These are phyloP conservation scores for Fibroporia radiculosa DNA, from an alignment of 768 basidiomycete genomes.

Conservation along the genomic window DNA sequence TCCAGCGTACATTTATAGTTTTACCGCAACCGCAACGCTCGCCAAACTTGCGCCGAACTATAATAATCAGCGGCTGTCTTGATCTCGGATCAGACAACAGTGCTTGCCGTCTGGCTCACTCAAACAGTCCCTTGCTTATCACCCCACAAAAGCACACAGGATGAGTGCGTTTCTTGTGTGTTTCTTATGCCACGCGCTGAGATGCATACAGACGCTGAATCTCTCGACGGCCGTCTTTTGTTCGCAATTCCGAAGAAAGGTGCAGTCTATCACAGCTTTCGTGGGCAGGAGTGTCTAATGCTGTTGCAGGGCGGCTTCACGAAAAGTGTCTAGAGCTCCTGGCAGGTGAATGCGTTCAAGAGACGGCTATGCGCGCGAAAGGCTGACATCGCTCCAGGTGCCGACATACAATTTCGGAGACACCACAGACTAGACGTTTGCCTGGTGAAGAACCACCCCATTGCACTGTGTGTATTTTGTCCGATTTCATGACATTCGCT, in stretches of 20 bases:
- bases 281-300: background rate
- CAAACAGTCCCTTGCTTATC: too few species aligned
- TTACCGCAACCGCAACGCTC: too few species aligned
- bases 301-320: conserved; percentile 63
- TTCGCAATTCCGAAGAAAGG: conserved; percentile 99
- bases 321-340: conserved; percentile 86
- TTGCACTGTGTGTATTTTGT: conserved; percentile 66
- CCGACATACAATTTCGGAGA: conserved; percentile 91
- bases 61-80: too few species aligned
- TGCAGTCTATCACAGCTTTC: conserved; percentile 16
- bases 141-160: too few species aligned
- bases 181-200: too few species aligned
- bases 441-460: conserved; percentile 87
- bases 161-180: too few species aligned
- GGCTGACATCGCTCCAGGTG: conserved; percentile 41
- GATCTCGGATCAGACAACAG: too few species aligned
- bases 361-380: background rate
- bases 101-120: too few species aligned
- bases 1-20: too few species aligned
- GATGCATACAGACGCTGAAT: conserved; percentile 76
- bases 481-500: background rate
- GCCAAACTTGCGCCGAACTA: too few species aligned
- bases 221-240: conserved; percentile 76
- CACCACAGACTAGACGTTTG: conserved; percentile 86
- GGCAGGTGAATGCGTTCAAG: conserved; percentile 42